phyloP scores from a whole-genome alignment of 176 grass and related monocot genomes.

The Triticum aestivum region DNA sequence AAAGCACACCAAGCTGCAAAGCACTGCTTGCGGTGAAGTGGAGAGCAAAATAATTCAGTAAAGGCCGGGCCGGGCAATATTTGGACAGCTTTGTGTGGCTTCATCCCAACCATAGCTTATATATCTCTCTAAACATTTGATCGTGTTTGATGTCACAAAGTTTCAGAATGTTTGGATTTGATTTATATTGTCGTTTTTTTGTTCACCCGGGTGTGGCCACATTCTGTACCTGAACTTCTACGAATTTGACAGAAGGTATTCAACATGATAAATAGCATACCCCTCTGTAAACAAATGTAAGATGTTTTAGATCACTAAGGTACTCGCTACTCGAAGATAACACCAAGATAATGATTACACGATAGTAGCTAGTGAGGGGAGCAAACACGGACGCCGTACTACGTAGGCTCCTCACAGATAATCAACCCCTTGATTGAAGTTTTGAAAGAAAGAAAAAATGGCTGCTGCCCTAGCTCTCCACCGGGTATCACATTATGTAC shows the following conservation, averaged over 20 bases:
- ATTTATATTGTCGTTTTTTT: too few relatives aligned
- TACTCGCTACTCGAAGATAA: too few relatives aligned
- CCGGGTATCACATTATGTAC: constrained; percentile 19
- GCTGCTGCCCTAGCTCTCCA: neutral
- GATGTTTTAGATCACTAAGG: too few relatives aligned
- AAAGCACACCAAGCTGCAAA: neutral
- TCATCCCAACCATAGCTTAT: too few relatives aligned
- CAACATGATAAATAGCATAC: too few relatives aligned
- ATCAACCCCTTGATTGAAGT: neutral
- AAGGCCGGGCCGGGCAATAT: too few relatives aligned
- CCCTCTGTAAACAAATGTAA: too few relatives aligned
- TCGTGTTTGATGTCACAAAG: too few relatives aligned
- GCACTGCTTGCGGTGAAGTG: neutral
- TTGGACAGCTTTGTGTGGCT: neutral
- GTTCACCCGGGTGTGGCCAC: neutral
- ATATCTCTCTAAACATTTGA: too few relatives aligned
- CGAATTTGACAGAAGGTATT: too few relatives aligned
- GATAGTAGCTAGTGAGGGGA: neutral
- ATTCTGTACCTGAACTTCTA: constrained; percentile 97
- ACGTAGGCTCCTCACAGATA: neutral
- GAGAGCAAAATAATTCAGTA: neutral
- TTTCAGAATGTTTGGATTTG: too few relatives aligned
- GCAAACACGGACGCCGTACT: neutral
- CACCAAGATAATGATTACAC: too few relatives aligned
- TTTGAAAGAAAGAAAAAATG: neutral